A percentile compares a stretch with the other conserved stretches of the same genome.
These are phyloP conservation scores for Saksenaea vasiformis DNA, from an alignment of 371 early-diverging fungal species.

Conservation along the genomic window DNA sequence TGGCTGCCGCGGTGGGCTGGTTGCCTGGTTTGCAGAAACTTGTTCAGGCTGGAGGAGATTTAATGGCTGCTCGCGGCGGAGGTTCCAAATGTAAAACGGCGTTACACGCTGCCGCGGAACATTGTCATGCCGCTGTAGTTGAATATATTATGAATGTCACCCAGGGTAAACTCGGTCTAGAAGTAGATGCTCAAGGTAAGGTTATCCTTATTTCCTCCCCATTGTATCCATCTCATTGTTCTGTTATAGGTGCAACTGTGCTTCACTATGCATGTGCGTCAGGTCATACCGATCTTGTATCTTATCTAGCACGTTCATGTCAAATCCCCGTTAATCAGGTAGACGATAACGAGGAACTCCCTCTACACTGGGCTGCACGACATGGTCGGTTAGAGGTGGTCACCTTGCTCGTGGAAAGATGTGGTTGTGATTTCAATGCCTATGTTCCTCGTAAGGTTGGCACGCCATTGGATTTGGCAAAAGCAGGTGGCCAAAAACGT, in stretches of 20 bases:
- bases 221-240: not conserved
- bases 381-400: conserved; percentile 38
- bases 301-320: conserved; percentile 29
- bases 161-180: conserved; percentile 24
- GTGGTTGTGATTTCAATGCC: conserved; percentile 34
- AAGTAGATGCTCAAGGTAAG: conserved; percentile 38
- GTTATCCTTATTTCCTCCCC: not conserved
- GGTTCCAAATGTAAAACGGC: conserved; percentile 38
- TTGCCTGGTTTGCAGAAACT: conserved; percentile 42
- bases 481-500: conserved; percentile 37
- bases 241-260: conserved; percentile 38
- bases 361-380: conserved; percentile 45
- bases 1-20: conserved; percentile 52
- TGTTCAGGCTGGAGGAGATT: conserved; percentile 43
- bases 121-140: conserved; percentile 37
- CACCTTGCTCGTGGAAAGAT: conserved; percentile 32
- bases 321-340: conserved; percentile 25
- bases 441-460: conserved; percentile 31
- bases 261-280: conserved; percentile 49
- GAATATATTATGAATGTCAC: conserved; percentile 40
- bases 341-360: conserved; percentile 30
- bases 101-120: conserved; percentile 45
- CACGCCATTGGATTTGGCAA: conserved; percentile 46
- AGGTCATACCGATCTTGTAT: conserved; percentile 40
- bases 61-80: conserved; percentile 29